Base-by-base conservation (phyloP, 441 rosid genomes). In the Capsella rubella region DNA sequence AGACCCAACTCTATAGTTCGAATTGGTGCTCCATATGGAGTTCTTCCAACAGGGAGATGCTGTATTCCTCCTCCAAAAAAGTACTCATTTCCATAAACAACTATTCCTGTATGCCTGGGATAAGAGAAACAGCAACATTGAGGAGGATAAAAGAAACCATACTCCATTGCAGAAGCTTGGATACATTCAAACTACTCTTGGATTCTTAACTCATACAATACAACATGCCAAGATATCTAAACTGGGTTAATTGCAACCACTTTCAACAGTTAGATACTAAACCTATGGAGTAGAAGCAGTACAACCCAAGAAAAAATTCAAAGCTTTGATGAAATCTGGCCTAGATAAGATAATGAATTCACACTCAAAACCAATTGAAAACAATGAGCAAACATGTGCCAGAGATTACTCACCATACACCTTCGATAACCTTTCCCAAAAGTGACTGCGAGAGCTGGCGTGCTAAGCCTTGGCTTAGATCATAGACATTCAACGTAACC, bases 21-120 rank as follows among this genome's bases (percentile, higher is more conserved):
- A 7, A 89, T n/a, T 0, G 98, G 97, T 42, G 67, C 77, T 51
- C 99, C 99, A 67, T 95, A 92, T 1, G 87, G 96, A 37, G 99
- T 88, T 16, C 77, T 77, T 72, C 98, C 98, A 64, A 81, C 86
- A 21, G 84, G 74, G 4, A 78, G 61, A 45, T 85, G 86, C 27
- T 92, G 99, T 61, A 95, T 95, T 8, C 99, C 99, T 76, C 93
- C 93, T 18, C 98, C 96, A 68, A 95, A 91, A 67, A 67, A 95
- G 74, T 89, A 95, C 70, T 95, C 99, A 7, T 71, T 84, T 29
- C 93, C 98, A 57, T 90, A 92, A 27, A 91, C 93, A 47, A 88
- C 92, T 15, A 95, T 67, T 18, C 98, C 98, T 3, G 99, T 92
- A 80, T 95, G 99, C 99, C 99, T 95, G 71, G 5, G 2, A 45